These are phyloP conservation scores for Irpex lacteus DNA, from an alignment of 1,284 basidiomycete species.

Conservation along the genomic window DNA sequence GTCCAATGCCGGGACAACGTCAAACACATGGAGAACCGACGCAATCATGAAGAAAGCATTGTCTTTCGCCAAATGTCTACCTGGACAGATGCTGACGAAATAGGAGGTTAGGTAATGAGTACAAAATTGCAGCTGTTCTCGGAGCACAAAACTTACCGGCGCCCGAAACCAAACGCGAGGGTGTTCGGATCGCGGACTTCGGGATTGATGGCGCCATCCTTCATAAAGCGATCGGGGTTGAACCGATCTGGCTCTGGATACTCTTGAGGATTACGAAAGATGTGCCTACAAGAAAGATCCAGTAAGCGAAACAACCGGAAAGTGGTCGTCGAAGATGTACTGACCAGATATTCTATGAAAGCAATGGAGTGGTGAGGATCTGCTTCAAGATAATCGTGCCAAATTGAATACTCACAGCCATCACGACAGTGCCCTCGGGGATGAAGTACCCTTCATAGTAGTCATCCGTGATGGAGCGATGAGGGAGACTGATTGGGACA, in stretches of 20 bases:
- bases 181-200: constrained; percentile 12
- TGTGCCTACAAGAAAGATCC: constrained; percentile 13
- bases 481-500: background rate
- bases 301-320: background rate
- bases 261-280: constrained; percentile 19
- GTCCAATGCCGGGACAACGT: constrained; percentile 21
- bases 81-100: constrained; percentile 13
- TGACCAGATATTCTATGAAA: background rate
- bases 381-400: background rate
- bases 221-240: constrained; percentile 24
- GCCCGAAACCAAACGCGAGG: constrained; percentile 6
- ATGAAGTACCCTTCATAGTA: constrained; percentile 25
- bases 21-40: constrained; percentile 21
- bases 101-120: background rate
- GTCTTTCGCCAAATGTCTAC: constrained; percentile 25
- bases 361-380: background rate
- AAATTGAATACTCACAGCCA: background rate
- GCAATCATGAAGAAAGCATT: constrained; percentile 24
- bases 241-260: constrained; percentile 23
- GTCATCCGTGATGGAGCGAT: constrained; percentile 17
- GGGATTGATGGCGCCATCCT: constrained; percentile 6
- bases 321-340: background rate
- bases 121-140: background rate
- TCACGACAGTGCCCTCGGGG: constrained; percentile 17
- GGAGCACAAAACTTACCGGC: constrained; percentile 6